Evolutionary conservation across 768 basidiomycete species (phyloP), one percentile per base, ranked within the genome.

Genomic region (Naganishia onofrii): DNA sequence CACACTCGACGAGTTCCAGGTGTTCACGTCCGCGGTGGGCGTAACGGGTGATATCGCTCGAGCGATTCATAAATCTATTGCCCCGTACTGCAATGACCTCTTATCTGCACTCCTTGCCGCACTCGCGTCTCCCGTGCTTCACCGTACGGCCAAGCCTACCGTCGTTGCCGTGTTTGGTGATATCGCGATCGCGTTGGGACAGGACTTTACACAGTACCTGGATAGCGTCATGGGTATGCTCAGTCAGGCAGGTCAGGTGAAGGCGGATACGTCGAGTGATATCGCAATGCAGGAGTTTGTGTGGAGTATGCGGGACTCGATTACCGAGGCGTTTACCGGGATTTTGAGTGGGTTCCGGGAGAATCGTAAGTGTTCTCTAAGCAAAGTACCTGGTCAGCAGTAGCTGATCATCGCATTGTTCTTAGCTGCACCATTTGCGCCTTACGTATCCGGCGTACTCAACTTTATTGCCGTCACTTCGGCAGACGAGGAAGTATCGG

Each of bases 41-140:
- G 88, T 96, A 74, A 91, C 97, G 67, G 93, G 93, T 9, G 96
- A 99, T 75, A 88, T 98, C 66, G 92, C 93, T n/a, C 90, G 95
- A 67, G 94, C 93, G 0, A 86, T 98, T 23, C 90, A 92, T 54
- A 90, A 92, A 69, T 86, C 88, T 76, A 89, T 89, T 69, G 86
- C 87, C 1, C 88, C 90, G 75, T 97, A 93, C 80, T 88, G 92
- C 46, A 85, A 87, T 70, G 84, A 88, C 3, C 94, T 99, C 84
- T 96, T 99, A 91, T 89, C 87, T 13, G 91, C 91, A 19, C 84
- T 99, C 36, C 84, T 97, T 26, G 91, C 93, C 80, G 92, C 95
- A 75, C 84, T 99, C 44, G 90, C 92, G 80, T 92, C 90, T 74
- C 89, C 93, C 0, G 88, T 93, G 28, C 84, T 99, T 68, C 91